Percentiles rank a stretch among this genome's conserved stretches.
Evolutionary conservation across 331 rosid species (phyloP).

Genomic region (Malus hybrid): DNA sequence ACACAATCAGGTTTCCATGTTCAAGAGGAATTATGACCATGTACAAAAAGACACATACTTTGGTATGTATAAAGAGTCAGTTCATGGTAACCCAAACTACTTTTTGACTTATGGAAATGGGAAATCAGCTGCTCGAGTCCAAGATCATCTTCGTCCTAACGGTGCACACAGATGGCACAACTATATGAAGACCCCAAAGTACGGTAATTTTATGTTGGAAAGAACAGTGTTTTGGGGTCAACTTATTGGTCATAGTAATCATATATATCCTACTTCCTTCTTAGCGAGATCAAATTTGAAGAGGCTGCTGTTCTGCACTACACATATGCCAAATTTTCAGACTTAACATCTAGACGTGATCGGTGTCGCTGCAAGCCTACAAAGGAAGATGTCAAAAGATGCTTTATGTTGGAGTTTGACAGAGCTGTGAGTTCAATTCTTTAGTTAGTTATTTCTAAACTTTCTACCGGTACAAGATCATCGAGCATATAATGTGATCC

Average conservation of each 20-base stretch:
- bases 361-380: constrained; percentile 99
- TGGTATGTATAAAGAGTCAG: constrained; percentile 87
- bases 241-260: constrained; percentile 16
- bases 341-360: constrained; percentile 92
- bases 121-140: constrained; percentile 88
- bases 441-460: neutral
- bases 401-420: constrained; percentile 99
- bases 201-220: constrained; percentile 6
- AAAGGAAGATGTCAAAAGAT: constrained; percentile 92
- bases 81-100: constrained; percentile 97
- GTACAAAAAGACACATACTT: constrained; percentile 92
- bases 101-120: constrained; percentile 98
- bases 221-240: neutral
- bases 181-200: constrained; percentile 96
- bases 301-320: constrained; percentile 99
- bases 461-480: neutral
- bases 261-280: constrained; percentile 14
- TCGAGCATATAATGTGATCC: neutral
- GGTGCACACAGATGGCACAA: constrained; percentile 34
- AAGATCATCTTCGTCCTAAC: constrained; percentile 94
- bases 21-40: constrained; percentile 93
- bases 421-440: constrained; percentile 67
- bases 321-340: constrained; percentile 90
- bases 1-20: constrained; percentile 68
- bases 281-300: constrained; percentile 89